Percentiles rank a stretch among this genome's conserved stretches.
phyloP scores from a whole-genome alignment of 148 eudicot species.

The Pharnaceum exiguum region DNA sequence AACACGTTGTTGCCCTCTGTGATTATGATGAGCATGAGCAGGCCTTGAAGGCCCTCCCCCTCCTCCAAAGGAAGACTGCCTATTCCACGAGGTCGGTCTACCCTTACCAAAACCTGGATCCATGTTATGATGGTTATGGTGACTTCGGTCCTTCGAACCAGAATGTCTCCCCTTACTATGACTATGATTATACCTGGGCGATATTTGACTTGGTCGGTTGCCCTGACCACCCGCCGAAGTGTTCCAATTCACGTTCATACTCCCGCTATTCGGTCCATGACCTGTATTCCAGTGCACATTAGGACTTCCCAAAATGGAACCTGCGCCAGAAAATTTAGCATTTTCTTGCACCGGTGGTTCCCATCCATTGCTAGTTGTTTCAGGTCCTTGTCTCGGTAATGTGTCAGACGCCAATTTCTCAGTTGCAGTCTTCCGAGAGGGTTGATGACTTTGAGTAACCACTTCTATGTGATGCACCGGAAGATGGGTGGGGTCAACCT shows the following conservation, averaged over 20 bases:
- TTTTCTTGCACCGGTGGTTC: constrained; percentile 28
- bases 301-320: constrained; percentile 40
- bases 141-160: constrained; percentile 44
- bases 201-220: constrained; percentile 32
- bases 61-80: constrained; percentile 43
- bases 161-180: constrained; percentile 38
- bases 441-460: constrained; percentile 5
- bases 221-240: constrained; percentile 26
- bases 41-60: constrained; percentile 52
- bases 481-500: constrained; percentile 11
- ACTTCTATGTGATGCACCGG: constrained; percentile 10
- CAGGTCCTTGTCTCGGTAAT: constrained; percentile 20
- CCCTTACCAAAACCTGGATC: constrained; percentile 44
- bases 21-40: constrained; percentile 9
- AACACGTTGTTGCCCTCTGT: constrained; percentile 59
- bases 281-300: constrained; percentile 36
- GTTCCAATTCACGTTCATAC: constrained; percentile 26
- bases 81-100: constrained; percentile 46
- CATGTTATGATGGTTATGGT: constrained; percentile 33
- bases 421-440: constrained; percentile 11
- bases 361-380: background rate
- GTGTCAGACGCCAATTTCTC: constrained; percentile 9
- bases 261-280: constrained; percentile 25
- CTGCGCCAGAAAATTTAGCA: constrained; percentile 32
- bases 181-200: constrained; percentile 28